Evolutionary conservation across 2,329 filamentous ascomycete species (phyloP), one percentile per base, ranked within the genome.

Genomic region (Graphiopsis chlorocephala): DNA sequence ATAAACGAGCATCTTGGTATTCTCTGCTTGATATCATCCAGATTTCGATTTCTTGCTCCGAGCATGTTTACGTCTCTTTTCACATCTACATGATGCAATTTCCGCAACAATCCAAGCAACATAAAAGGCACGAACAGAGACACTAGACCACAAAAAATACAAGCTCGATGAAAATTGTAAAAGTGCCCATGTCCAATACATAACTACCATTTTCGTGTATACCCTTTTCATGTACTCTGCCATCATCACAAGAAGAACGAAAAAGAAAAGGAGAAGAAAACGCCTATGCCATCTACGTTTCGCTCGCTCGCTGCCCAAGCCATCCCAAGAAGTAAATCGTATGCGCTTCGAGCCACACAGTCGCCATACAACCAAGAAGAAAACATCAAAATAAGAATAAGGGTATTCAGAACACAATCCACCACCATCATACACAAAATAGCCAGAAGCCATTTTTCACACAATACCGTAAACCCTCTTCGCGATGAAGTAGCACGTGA

Each of bases 381-480:
- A n/a, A 20, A 33, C 17, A 28, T 50, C 17, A 12, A 50, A 26
- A 26, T 50, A 25, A 20, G 8, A 53, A 38, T 25, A 14, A 56
- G 53, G 53, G 53, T 38, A 56, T 56, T 33, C 12, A 31, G 23
- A 33, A 23, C 31, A n/a, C 15, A 26, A 33, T 12, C 25, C 26
- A 53, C 48, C 38, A 10, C 38, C 50, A 25, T 55, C 50, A 29
- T 55, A 25, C 29, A 50, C 15, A 50, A 42, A 6, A 15, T 23
- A 15, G 12, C 14, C 23, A 28, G 7, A 25, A 4, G 25, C 48
- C 20, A 3, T n/a, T 28, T 3, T 15, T 55, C 63, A 92, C 42
- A 92, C 90, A 78, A 94, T 93, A 50, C 88, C 86, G 76, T 93
- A 94, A 42, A 94, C 88, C 70, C 90, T 85, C 83, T 95, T 96